Conservation (phyloP, 2,329 filamentous ascomycete genomes). For the Fusarium tanahbumbuense region DNA sequence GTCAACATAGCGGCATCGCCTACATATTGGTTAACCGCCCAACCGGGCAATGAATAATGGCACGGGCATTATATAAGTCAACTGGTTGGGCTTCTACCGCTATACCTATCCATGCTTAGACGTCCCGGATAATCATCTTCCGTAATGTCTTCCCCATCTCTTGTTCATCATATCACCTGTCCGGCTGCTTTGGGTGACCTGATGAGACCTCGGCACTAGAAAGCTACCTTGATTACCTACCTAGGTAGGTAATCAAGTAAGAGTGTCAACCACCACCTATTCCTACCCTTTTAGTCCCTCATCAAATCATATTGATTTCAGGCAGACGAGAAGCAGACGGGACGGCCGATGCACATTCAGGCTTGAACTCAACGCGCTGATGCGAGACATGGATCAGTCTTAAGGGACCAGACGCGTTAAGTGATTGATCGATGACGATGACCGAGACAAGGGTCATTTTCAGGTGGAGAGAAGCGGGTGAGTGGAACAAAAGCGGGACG, state of each 20-base stretch:
- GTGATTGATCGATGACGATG: constrained; percentile 40
- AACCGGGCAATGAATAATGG: constrained; percentile 10
- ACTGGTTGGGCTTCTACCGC: background rate
- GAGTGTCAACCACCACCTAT: background rate
- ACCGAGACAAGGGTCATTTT: constrained; percentile 29
- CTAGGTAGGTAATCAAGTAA: background rate
- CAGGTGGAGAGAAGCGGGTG: constrained; percentile 35
- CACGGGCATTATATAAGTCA: constrained; percentile 10
- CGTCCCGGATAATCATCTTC: background rate
- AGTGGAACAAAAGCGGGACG: constrained; percentile 34
- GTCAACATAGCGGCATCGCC: background rate
- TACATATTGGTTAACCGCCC: background rate
- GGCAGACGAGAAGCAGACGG: background rate
- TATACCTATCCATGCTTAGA: background rate
- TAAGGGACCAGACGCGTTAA: constrained; percentile 31
- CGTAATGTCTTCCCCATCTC: background rate
- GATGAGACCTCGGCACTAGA: background rate
- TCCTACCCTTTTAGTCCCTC: background rate
- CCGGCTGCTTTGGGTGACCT: background rate
- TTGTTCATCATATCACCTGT: constrained; percentile 9
- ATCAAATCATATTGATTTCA: background rate
- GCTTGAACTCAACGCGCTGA: constrained; percentile 6
- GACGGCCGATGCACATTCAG: background rate
- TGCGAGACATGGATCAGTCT: constrained; percentile 4
- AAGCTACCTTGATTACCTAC: background rate